Percentiles rank a stretch among this genome's conserved stretches.
Conservation (phyloP, 352 stramenopile species). For the Globisporangium lucens region DNA sequence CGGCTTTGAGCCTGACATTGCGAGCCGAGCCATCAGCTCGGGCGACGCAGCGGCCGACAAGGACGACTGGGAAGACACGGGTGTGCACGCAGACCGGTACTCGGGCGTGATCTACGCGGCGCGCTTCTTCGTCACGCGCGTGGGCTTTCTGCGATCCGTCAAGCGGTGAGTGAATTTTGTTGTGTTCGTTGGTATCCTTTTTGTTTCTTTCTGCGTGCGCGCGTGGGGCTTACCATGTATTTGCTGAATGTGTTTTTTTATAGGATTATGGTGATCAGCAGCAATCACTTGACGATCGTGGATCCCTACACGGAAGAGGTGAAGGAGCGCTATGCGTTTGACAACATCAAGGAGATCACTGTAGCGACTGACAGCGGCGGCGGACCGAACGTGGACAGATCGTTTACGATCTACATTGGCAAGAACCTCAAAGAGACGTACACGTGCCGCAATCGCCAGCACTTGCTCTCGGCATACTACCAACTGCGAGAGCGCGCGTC, state of each 20-base stretch:
- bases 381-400: conserved; percentile 61
- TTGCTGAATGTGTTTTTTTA: conserved; percentile 15
- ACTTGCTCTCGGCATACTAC: conserved; percentile 85
- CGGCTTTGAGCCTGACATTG: conserved; percentile 45
- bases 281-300: conserved; percentile 75
- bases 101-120: conserved; percentile 80
- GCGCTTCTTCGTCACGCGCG: conserved; percentile 83
- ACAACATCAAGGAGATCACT: conserved; percentile 88
- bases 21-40: conserved; percentile 17
- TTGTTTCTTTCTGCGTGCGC: background rate
- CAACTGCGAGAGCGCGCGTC: conserved; percentile 77
- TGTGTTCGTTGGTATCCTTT: background rate
- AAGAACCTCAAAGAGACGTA: conserved; percentile 88
- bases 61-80: conserved; percentile 39
- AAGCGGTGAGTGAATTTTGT: conserved; percentile 34
- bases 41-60: conserved; percentile 20
- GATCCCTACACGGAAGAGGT: conserved; percentile 85
- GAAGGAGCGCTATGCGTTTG: conserved; percentile 83
- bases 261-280: conserved; percentile 79
- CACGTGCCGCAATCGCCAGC: conserved; percentile 77
- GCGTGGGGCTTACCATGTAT: background rate
- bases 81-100: conserved; percentile 65
- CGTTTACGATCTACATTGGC: conserved; percentile 82
- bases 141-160: conserved; percentile 75
- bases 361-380: conserved; percentile 60